Evolutionary conservation across 495 filamentous ascomycete species (phyloP), one percentile per base, ranked within the genome.

Genomic region (Poronia punctata): DNA sequence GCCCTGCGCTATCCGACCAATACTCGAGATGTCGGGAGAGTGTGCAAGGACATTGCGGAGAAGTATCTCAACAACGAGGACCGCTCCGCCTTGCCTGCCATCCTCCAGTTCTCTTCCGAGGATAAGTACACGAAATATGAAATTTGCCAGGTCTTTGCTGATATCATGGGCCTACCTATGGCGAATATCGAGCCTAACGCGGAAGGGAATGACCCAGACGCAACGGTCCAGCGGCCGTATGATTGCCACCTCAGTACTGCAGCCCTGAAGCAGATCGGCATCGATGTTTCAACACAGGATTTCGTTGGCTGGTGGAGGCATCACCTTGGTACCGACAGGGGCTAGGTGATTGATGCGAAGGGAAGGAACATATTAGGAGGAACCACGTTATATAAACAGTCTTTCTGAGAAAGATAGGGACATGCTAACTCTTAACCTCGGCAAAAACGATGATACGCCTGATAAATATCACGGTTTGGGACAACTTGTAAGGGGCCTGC

Each of bases 111-210:
- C 68, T 83, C 83, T 3, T 83, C 84, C 17, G 88, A 95, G 62
- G 85, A 92, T 46, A 73, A 73, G 45, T 83, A 80, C 65, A 95
- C 89, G 31, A 95, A 95, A 68, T 95, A 89, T 56, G 79, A 89
- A 61, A 95, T 96, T 30, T 89, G 84, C 56, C 65, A 88, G 65
- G 65, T 77, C 14, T 76, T 96, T 53, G 84, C 78, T 11, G 79
- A 88, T 46, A 85, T 95, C 40, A 72, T 90, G 66, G 87, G 86
- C 1, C 58, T 93, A 35, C 68, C 83, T 6, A 62, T 88, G n/a
- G 71, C 76, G 24, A 73, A 76, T 18, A 82, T 96, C 61, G 69
- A 74, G 45, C 64, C 78, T 8, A 86, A 87, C 50, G 72, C 81
- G 39, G 71, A 88, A 53, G 83, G 80, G 4, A 84, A 86, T 51